A percentile compares a stretch with the other conserved stretches of the same genome.
Evolutionary conservation across 805 yeast species (phyloP).

Genomic region (Yarrowia sp.): DNA sequence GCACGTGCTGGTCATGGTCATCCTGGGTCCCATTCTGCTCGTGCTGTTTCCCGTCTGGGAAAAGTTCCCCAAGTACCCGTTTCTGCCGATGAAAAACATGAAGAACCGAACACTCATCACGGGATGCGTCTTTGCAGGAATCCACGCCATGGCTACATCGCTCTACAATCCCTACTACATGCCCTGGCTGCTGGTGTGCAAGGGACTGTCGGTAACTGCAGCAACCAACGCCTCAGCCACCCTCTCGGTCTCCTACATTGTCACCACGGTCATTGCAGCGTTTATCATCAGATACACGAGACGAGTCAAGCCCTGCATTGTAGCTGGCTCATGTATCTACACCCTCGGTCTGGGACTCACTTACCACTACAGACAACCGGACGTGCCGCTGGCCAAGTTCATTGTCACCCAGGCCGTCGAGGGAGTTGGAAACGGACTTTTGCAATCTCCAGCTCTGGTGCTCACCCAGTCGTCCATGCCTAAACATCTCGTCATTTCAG

Average conservation of each 20-base stretch:
- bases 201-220: slow-evolving; percentile 33
- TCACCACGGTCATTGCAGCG: slow-evolving; percentile 23
- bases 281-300: slow-evolving; percentile 49
- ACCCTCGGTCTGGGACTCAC: slow-evolving; percentile 66
- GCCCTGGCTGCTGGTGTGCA: slow-evolving; percentile 39
- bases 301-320: slow-evolving; percentile 64
- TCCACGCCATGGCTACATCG: slow-evolving; percentile 47
- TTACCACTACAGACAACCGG: slow-evolving; percentile 62
- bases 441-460: slow-evolving; percentile 68
- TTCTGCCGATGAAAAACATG: slow-evolving; percentile 65
- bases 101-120: slow-evolving; percentile 59
- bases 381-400: slow-evolving; percentile 59
- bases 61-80: slow-evolving; percentile 63
- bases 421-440: slow-evolving; percentile 78
- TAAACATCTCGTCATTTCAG: slow-evolving; percentile 70
- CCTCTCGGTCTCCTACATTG: slow-evolving; percentile 29
- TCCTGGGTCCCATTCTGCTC: slow-evolving; percentile 65
- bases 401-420: slow-evolving; percentile 68
- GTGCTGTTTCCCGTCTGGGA: slow-evolving; percentile 69
- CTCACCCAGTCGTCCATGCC: slow-evolving; percentile 64
- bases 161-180: slow-evolving; percentile 39
- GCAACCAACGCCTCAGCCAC: slow-evolving; percentile 35
- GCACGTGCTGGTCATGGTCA: slow-evolving; percentile 72
- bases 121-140: slow-evolving; percentile 38
- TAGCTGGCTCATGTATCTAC: slow-evolving; percentile 68